Evolutionary conservation across 345 rosid genomes (phyloP).

Genomic region (Rhodamnia argentea): DNA sequence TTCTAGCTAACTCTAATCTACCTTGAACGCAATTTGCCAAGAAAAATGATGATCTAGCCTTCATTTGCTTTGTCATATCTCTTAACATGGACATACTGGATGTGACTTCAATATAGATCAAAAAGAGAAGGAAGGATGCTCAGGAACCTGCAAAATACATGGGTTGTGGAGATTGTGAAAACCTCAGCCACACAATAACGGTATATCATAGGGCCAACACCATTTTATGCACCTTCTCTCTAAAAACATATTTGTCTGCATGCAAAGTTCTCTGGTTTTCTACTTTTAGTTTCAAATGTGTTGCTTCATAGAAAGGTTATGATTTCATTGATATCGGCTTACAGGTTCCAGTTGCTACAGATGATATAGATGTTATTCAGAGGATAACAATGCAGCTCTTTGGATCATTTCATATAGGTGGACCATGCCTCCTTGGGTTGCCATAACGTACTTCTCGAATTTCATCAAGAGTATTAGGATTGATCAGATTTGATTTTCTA

Average conservation of each 20-base stretch:
- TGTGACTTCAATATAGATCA: slow-evolving; percentile 37
- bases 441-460: background rate
- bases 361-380: slow-evolving; percentile 63
- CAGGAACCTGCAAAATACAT: slow-evolving; percentile 80
- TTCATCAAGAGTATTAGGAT: background rate
- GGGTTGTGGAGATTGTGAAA: slow-evolving; percentile 92
- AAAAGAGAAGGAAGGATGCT: slow-evolving; percentile 72
- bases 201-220: slow-evolving; percentile 22
- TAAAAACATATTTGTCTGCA: background rate
- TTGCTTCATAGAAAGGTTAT: background rate
- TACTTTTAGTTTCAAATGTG: background rate
- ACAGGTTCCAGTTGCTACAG: slow-evolving; percentile 78
- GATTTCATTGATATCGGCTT: background rate
- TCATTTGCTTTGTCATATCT: background rate
- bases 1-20: background rate
- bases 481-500: background rate
- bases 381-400: slow-evolving; percentile 74
- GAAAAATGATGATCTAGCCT: background rate
- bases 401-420: slow-evolving; percentile 65
- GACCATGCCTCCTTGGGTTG: background rate
- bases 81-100: background rate
- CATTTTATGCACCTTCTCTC: background rate
- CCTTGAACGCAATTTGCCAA: background rate
- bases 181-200: slow-evolving; percentile 73
- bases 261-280: background rate